Base-by-base conservation (phyloP, 768 basidiomycete genomes). In the Xerocomellus intermedius region DNA sequence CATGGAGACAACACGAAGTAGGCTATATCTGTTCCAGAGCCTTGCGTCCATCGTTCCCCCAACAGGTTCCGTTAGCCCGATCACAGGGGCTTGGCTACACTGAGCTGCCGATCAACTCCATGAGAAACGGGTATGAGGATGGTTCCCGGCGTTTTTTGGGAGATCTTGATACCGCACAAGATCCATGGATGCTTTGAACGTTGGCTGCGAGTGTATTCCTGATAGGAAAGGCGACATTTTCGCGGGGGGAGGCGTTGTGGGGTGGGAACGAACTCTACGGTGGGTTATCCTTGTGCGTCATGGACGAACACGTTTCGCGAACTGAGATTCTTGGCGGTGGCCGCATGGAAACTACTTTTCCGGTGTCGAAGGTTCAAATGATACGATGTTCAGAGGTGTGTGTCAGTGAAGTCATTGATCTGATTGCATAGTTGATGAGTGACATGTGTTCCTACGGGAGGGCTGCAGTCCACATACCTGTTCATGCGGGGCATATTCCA, bases 131-230 rank as follows among this genome's bases (percentile, higher is more conserved):
- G 5, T 59, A 19, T 16, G 70, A 41, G 62, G 56, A 30, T 56
- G 60, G n/a, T 56, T 32, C 28, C 22, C 61, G 30, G 24, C 21
- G 53, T 55, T 51, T 49, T 46, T 49, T 35, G 35, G 28, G n/a
- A 2, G 5, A 43, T 42, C 44, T 43, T 75, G 55, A 58, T 63
- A n/a, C 64, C 72, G 16, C 66, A 74, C 43, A 69, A 56, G 51
- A 63, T 78, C 43, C 74, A 75, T 32, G 64, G 74, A 38, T 75
- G 67, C 55, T 77, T 78, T 16, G 21, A 39, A 32, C 21, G 13
- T 19, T 55, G 17, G 24, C 22, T 12, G n/a, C 24, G 54, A 39
- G 46, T 41, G 59, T 58, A 53, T 49, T 21, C 57, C 63, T 14
- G 69, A 68, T 48, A 47, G 61, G 50, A 49, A n/a, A 30, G 30